Evolutionary conservation across 164 flowering plant species (phyloP).

Genomic region (Santalum album): DNA sequence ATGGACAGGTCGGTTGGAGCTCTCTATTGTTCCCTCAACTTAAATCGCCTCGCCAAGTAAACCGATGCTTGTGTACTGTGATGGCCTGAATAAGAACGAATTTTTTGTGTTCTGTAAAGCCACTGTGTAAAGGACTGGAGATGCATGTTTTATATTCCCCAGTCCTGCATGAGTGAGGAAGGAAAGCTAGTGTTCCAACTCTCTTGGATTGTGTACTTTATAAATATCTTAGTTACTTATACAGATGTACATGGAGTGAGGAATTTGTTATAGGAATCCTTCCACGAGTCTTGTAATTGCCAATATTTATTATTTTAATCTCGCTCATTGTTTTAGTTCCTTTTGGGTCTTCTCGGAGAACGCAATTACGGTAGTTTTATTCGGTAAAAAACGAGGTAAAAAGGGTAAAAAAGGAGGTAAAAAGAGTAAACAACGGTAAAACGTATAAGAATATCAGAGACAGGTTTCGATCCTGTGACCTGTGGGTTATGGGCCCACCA

Average conservation of each 20-base stretch:
- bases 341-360: too few species aligned
- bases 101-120: too few species aligned
- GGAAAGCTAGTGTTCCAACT: background rate
- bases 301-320: too few species aligned
- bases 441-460: constrained; percentile 48
- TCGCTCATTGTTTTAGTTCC: too few species aligned
- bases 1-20: constrained; percentile 34
- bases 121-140: background rate
- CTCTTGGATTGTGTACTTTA: background rate
- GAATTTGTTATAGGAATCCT: background rate
- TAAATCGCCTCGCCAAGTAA: background rate
- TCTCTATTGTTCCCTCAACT: constrained; percentile 31
- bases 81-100: too few species aligned
- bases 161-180: background rate
- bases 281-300: background rate
- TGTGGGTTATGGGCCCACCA: constrained; percentile 99
- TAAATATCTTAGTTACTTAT: background rate
- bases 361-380: too few species aligned
- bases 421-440: too few species aligned
- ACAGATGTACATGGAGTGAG: background rate
- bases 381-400: too few species aligned
- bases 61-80: too few species aligned
- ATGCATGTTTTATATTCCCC: background rate
- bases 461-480: constrained; percentile 99
- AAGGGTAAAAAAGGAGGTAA: too few species aligned